Base-by-base conservation (phyloP, 148 eudicot genomes). In the Oxyria digyna region DNA sequence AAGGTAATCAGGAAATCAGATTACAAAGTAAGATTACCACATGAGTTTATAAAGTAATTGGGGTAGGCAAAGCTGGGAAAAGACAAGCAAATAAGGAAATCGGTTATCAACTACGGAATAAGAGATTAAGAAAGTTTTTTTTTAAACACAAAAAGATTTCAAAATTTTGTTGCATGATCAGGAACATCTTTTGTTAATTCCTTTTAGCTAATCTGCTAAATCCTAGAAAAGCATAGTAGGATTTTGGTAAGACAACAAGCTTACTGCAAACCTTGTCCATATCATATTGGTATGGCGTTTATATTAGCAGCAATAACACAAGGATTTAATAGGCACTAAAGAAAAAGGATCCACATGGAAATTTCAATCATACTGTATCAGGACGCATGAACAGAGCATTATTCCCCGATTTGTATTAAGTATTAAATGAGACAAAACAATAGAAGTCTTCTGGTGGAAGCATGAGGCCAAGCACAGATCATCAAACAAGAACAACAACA, bases 341-440 rank as follows among this genome's bases (percentile, higher is more conserved):
- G 37, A 31, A 6, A 29, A 59, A 31, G 18, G n/a, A 3, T 2
- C 3, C 38, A 29, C 26, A 23, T 54, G 18, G 45, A 13, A 66
- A 69, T 62, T 46, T 41, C 62, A 50, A 62, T 72, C 88, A 74
- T 80, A 94, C 99, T 52, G 99, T 90, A 72, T 91, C 97, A 67
- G 92, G 65, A 42, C 88, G 89, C 94, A 91, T 95, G 74, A 82
- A 91, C 83, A 95, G 86, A 83, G 85, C 85, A 77, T 95, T 21
- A 26, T 27, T n/a, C 31, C 37, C 20, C 2, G 9, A 59, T 59
- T 50, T 50, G 57, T 20, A 50, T 50, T 8, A 21, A 21, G 27
- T 50, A 50, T 50, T 20, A 50, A 50, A 20, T 20, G 26, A 20
- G 8, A 31, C 32, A 46, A 29, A 42, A 67, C 37, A 54, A 68